Evolutionary conservation across 257 asterid species (phyloP).

Genomic region (Salvia hispanica): DNA sequence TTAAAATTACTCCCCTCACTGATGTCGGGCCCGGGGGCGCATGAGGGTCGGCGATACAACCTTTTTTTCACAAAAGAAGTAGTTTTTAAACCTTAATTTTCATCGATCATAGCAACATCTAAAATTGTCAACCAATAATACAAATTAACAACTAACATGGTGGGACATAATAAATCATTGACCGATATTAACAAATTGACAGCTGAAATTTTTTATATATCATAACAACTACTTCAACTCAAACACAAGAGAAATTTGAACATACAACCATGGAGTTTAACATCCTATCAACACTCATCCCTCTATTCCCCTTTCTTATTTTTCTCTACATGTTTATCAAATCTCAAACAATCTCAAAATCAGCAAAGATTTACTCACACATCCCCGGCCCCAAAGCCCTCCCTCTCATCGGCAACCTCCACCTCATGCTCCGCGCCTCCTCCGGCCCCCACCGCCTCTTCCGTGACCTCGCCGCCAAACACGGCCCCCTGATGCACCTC

Average conservation of each 20-base stretch:
- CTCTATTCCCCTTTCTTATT: background rate
- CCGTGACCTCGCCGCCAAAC: background rate
- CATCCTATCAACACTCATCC: background rate
- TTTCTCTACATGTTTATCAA: background rate
- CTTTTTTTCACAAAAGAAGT: too few relatives aligned
- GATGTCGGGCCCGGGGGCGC: too few relatives aligned
- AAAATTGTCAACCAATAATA: too few relatives aligned
- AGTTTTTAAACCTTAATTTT: too few relatives aligned
- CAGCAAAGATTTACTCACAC: background rate
- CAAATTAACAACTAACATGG: too few relatives aligned
- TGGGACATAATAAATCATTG: too few relatives aligned
- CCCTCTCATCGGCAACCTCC: constrained; percentile 16
- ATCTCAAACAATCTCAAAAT: background rate
- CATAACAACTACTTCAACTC: too few relatives aligned
- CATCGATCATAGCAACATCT: too few relatives aligned
- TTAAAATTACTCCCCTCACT: too few relatives aligned
- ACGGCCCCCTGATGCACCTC: background rate
- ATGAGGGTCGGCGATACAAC: too few relatives aligned
- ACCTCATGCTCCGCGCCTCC: background rate
- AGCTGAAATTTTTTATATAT: too few relatives aligned
- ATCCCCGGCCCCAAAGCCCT: background rate
- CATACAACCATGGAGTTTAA: background rate
- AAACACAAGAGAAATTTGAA: background rate
- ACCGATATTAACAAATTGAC: too few relatives aligned
- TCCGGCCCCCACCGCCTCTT: background rate